Base-by-base conservation (phyloP, 2,329 filamentous ascomycete genomes). In the Pseudocercospora vitis region DNA sequence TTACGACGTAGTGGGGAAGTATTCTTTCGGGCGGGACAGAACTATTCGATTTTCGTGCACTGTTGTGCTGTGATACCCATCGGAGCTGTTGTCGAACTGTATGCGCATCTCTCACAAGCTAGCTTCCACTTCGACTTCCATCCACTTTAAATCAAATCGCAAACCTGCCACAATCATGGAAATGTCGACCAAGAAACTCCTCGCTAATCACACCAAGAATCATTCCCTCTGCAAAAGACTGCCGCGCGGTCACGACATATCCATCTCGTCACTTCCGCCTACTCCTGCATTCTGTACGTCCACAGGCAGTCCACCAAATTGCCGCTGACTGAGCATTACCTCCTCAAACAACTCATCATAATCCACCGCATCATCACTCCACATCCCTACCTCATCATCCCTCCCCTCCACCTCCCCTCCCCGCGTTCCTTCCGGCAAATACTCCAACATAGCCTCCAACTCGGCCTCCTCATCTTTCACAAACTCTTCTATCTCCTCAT, bases 341-440 rank as follows among this genome's bases (percentile, higher is more conserved):
- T 89, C 83, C 74, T 82, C 81, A 67, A 96, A 84, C 6, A 85
- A 72, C 57, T 73, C 72, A 62, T 84, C 81, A 62, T 83, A 84
- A 57, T 84, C 81, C 29, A 21, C n/a, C n/a, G 35, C 42, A 7
- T 19, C 42, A 7, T 45, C 42, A n/a, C 42, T 45, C 42, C 42
- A 45, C 42, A 29, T 18, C 12, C 42, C n/a, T n/a, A n/a, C n/a
- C n/a, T n/a, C n/a, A n/a, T n/a, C n/a, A n/a, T n/a, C n/a, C n/a
- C n/a, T n/a, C n/a, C n/a, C n/a, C n/a, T n/a, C n/a, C n/a, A n/a
- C n/a, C n/a, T n/a, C n/a, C n/a, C n/a, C n/a, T n/a, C n/a, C 42
- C 23, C n/a, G 19, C 11, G 11, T 21, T 21, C 24, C 37, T 14
- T 21, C 42, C 33, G 77, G 72, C 71, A 77, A 71, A n/a, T 70